Evolutionary conservation across 495 filamentous ascomycete species (phyloP), one percentile per base, ranked within the genome.

Genomic region (Hypomontagnella monticulosa): DNA sequence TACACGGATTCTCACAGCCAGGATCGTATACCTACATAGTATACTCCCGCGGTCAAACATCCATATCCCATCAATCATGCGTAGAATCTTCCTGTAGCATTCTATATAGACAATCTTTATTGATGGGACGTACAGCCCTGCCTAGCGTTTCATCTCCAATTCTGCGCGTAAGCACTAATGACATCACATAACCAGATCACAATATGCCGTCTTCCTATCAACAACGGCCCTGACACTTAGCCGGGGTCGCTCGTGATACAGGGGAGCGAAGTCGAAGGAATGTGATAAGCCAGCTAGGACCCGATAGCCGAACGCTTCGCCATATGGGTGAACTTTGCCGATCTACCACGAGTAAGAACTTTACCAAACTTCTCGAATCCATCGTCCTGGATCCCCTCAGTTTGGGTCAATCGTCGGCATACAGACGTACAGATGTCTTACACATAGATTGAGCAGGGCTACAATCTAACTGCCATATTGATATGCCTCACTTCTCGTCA

Each of bases 401-500:
- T 18, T 5, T 40, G 23, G 23, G 23, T 27, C 23, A 27, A n/a
- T 42, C 23, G 12, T 27, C 27, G 16, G 37, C 2, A 36, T 15
- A 42, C 38, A 37, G 46, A 16, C 30, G 48, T 27, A 16, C 34
- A 30, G 42, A 19, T 44, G 34, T 56, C 36, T 38, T 36, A 42
- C 15, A 37, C 7, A 10, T 7, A 59, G 27, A 42, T 18, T 4
- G 47, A 27, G 36, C 50, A 59, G 27, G 32, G 47, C 32, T 53
- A 16, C 38, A 34, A 19, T 20, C 40, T 27, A 19, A 37, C 57
- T 10, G 46, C 12, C 30, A 27, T 36, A 52, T 52, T 42, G 53
- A 51, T 37, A 68, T 68, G 66, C 16, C 61, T 48, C 16, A 15
- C 46, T 19, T 69, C 40, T n/a, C 46, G 32, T 32, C 46, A 19